Evolutionary conservation across 2,329 filamentous ascomycete genomes (phyloP).

Genomic region (Periconia macrospinosa): DNA sequence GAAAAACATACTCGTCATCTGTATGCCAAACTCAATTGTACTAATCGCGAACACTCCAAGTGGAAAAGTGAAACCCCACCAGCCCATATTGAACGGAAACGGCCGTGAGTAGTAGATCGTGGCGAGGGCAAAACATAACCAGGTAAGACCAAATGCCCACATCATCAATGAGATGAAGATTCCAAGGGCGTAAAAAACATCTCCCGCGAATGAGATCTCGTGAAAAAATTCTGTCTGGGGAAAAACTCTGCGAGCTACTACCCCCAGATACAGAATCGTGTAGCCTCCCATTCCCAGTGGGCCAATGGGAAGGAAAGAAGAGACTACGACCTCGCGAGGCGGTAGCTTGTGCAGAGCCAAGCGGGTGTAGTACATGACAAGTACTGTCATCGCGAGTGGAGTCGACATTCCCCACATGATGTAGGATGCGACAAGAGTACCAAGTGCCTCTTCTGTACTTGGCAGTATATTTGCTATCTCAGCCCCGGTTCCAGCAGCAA

Average conservation of each 20-base stretch:
- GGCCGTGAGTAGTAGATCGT: constrained; percentile 47
- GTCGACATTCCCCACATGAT: constrained; percentile 69
- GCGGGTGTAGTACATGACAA: constrained; percentile 71
- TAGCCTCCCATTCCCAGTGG: constrained; percentile 69
- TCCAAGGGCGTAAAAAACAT: constrained; percentile 63
- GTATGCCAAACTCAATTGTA: constrained; percentile 52
- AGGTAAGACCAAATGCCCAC: constrained; percentile 60
- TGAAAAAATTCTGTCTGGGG: constrained; percentile 42
- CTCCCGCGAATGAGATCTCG: constrained; percentile 47
- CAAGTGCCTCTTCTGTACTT: constrained; percentile 57
- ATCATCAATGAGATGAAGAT: constrained; percentile 56
- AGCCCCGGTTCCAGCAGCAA: constrained; percentile 66
- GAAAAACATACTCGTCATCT: constrained; percentile 60
- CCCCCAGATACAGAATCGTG: constrained; percentile 56
- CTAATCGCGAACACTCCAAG: constrained; percentile 59
- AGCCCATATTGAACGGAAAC: constrained; percentile 65
- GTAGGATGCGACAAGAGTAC: constrained; percentile 67
- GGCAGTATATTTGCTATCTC: constrained; percentile 64
- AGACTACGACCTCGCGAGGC: constrained; percentile 67
- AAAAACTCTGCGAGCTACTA: constrained; percentile 47
- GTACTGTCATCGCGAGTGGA: constrained; percentile 62
- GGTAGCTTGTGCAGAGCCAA: constrained; percentile 68
- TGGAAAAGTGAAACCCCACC: constrained; percentile 65
- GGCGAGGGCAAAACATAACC: constrained; percentile 58
- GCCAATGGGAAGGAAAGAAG: constrained; percentile 67